phyloP scores from a whole-genome alignment of 257 asterid genomes.

The Solanum bulbocastanum region DNA sequence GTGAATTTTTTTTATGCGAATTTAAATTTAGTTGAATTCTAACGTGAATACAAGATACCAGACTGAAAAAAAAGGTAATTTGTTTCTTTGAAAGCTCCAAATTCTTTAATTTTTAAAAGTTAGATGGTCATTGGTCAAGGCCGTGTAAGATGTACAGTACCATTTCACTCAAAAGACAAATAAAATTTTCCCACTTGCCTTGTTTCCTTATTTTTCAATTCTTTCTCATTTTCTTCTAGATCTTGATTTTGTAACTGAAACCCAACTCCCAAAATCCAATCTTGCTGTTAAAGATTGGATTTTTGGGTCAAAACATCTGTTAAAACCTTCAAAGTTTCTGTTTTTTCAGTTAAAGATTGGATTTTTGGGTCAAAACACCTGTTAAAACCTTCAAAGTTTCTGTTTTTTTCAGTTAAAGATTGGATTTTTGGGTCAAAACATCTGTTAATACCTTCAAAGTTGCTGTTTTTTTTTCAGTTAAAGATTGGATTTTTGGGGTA shows the following conservation, averaged over 20 bases:
- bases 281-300: not conserved
- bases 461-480: not conserved
- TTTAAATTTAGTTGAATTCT: too few species aligned
- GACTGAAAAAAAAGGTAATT: too few species aligned
- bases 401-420: not conserved
- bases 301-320: not conserved
- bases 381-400: not conserved
- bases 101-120: not conserved
- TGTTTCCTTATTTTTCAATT: not conserved
- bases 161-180: not conserved
- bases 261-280: not conserved
- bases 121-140: not conserved
- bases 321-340: not conserved
- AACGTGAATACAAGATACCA: too few species aligned
- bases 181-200: slow-evolving; percentile 4
- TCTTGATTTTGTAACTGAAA: not conserved
- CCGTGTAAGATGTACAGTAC: not conserved
- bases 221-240: not conserved
- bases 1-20: accelerated
- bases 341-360: not conserved
- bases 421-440: not conserved
- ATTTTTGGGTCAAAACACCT: not conserved
- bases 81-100: not conserved
- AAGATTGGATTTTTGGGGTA: not conserved
- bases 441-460: not conserved